Conservation (phyloP, 2,329 filamentous ascomycete genomes). For the Neofusicoccum sp. region DNA sequence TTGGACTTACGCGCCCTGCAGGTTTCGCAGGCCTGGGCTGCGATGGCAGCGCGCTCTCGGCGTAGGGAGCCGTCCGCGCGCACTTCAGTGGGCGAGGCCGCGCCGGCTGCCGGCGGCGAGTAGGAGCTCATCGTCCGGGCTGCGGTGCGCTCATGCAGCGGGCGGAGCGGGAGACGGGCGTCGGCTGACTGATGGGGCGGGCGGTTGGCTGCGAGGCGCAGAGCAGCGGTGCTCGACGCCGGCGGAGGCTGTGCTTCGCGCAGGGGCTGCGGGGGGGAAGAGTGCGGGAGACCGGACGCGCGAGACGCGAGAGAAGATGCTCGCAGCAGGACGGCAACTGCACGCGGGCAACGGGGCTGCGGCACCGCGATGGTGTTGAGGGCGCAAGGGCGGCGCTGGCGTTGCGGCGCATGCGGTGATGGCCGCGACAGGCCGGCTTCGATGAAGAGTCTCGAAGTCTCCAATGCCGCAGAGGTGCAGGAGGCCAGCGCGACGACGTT, state of each 20-base stretch:
- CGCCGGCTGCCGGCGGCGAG: background rate
- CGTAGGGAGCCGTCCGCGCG: slow-evolving; percentile 7
- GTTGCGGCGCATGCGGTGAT: slow-evolving; percentile 3
- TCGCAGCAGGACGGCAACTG: background rate
- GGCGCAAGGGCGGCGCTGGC: background rate
- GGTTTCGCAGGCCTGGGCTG: slow-evolving; percentile 24
- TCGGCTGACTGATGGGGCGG: background rate
- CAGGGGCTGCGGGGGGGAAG: too few species aligned
- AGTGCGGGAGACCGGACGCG: too few species aligned
- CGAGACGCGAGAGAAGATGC: background rate
- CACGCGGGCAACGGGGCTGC: background rate
- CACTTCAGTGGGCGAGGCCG: background rate
- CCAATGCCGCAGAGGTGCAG: background rate
- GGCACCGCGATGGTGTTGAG: background rate
- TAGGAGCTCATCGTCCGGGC: slow-evolving; percentile 14
- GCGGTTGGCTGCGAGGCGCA: background rate
- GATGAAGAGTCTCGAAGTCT: background rate
- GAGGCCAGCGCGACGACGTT: slow-evolving; percentile 2
- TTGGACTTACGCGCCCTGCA: slow-evolving; percentile 24
- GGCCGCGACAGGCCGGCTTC: background rate
- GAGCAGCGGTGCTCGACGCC: background rate
- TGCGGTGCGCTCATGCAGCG: slow-evolving; percentile 1
- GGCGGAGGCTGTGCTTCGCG: background rate
- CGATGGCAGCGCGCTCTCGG: slow-evolving; percentile 23
- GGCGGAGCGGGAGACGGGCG: background rate